Evolutionary conservation across 306 rosid species (phyloP), one percentile per base, ranked within the genome.

Genomic region (Castanea crenata): DNA sequence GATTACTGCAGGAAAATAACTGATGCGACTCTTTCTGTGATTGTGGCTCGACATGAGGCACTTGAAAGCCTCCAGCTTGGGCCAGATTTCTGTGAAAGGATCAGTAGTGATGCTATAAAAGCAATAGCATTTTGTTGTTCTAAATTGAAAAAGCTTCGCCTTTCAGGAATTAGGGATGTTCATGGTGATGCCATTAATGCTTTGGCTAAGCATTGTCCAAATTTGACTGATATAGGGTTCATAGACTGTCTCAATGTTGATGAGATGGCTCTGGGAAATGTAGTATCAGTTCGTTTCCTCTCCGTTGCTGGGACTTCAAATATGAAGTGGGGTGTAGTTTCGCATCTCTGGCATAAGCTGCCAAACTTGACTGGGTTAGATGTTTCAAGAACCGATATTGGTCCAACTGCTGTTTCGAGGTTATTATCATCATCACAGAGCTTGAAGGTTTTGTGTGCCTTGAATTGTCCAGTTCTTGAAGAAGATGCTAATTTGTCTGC

Each of bases 11-110:
- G 99, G 85, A 96, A 96, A 88, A 89, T 96, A 78, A 86, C 93
- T 21, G 99, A 96, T 87, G 99, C 99, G 14, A 90, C 99, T n/a
- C 98, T 96, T 81, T 88, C 99, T 1, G 93, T 92, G 68, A 89
- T 96, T 79, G 96, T 86, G 71, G 99, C 99, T 34, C 91, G 99
- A 70, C 99, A 96, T 5, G 97, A 96, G 88, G 86, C 85, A 76
- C 99, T 96, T 77, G 97, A 96, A 86, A 90, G 97, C 82, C 96
- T 96, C 80, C 97, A 89, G 88, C 99, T 96, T 82, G 99, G 98
- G 79, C 98, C 99, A 9, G 99, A 96, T 90, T 96, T 93, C 86
- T 96, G 99, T 77, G 99, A 96, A 79, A 93, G 89, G 97, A 92
- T 96, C 77, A 96, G 94, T 74, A 91, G 99, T 79, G 99, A 96